phyloP scores from a whole-genome alignment of 2,329 filamentous ascomycete species.

The Fusarium sulawesiense region DNA sequence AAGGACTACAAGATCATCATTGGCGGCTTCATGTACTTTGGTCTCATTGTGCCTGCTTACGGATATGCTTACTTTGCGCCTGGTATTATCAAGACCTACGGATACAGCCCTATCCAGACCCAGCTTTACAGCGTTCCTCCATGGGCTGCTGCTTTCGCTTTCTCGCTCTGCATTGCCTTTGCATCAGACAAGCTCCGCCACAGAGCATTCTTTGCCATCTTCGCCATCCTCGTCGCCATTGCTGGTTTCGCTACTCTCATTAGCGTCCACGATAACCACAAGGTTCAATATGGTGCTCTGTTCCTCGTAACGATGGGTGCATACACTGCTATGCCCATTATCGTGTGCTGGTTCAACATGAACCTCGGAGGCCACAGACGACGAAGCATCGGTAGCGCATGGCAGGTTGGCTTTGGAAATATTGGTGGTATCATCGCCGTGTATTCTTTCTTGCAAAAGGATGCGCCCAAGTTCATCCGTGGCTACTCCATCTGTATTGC shows the following conservation, averaged over 20 bases:
- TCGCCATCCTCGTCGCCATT: constrained; percentile 76
- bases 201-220: constrained; percentile 78
- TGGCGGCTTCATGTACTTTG: constrained; percentile 84
- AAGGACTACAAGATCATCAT: constrained; percentile 80
- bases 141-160: constrained; percentile 77
- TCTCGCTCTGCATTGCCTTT: constrained; percentile 80
- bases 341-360: constrained; percentile 86
- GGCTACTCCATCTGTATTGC: constrained; percentile 83
- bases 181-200: constrained; percentile 78
- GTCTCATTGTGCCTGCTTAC: constrained; percentile 81
- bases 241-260: constrained; percentile 81
- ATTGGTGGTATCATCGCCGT: constrained; percentile 83
- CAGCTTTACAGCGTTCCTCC: constrained; percentile 69
- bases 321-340: constrained; percentile 90
- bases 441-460: constrained; percentile 73
- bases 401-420: constrained; percentile 84
- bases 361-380: constrained; percentile 80
- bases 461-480: constrained; percentile 74
- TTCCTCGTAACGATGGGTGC: constrained; percentile 84
- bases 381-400: constrained; percentile 76
- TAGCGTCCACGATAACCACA: constrained; percentile 72
- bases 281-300: constrained; percentile 80
- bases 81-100: constrained; percentile 74
- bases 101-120: constrained; percentile 68
- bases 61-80: constrained; percentile 83